These are phyloP conservation scores for Pyricularia sp. DNA, from an alignment of 2,329 filamentous ascomycete species.

Conservation along the genomic window DNA sequence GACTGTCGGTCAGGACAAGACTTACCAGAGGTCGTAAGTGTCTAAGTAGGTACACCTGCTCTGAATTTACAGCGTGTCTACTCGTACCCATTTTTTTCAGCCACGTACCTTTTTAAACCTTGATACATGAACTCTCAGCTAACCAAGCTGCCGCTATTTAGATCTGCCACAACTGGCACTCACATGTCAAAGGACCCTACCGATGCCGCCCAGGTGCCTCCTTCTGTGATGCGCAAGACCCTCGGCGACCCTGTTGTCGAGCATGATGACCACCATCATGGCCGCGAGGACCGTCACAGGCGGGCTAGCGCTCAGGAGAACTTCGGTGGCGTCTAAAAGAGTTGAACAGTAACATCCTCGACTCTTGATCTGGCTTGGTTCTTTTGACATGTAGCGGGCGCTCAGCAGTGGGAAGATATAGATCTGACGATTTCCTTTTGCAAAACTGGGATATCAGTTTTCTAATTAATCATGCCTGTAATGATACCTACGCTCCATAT, in stretches of 20 bases:
- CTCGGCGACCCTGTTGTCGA: constrained; percentile 31
- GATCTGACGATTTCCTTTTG: neutral
- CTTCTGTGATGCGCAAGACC: constrained; percentile 35
- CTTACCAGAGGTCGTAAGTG: constrained; percentile 28
- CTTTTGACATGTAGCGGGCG: neutral
- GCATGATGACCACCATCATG: constrained; percentile 29
- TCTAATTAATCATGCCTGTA: neutral
- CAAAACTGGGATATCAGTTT: neutral
- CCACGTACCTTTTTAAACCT: neutral
- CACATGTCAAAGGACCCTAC: constrained; percentile 29
- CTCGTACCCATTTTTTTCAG: neutral
- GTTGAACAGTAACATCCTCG: neutral
- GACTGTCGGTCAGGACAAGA: constrained; percentile 42
- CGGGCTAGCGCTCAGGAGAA: constrained; percentile 31
- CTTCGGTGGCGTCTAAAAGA: constrained; percentile 29
- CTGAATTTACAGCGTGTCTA: neutral
- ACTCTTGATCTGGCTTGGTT: neutral
- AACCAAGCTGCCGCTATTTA: neutral
- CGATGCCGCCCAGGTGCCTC: constrained; percentile 44
- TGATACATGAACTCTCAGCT: neutral
- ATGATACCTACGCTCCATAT: neutral
- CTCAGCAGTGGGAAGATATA: neutral
- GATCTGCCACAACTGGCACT: neutral
- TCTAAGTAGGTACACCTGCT: neutral
- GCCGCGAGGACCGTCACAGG: constrained; percentile 33